Base-by-base conservation (phyloP, 2,329 filamentous ascomycete species). In the Pseudogymnoascus sp. region DNA sequence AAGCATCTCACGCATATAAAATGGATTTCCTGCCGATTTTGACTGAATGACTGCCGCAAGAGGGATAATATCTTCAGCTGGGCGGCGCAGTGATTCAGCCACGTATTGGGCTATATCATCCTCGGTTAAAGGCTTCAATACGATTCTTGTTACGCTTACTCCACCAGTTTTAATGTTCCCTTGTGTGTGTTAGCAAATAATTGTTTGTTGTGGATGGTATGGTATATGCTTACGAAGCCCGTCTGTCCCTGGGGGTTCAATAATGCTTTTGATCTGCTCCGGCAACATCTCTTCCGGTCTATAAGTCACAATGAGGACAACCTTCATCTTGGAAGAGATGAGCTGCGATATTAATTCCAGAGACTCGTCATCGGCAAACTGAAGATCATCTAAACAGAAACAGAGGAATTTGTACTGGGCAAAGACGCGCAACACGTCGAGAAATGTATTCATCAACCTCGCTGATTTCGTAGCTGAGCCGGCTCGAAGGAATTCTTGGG, bases 1-100 rank as follows among this genome's bases (percentile, higher is more conserved):
- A 4, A 97, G 83, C 83, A 97, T 96, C 76, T 96, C 91, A 63
- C 91, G 84, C 74, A 96, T 90, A 71, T 95, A 96, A 71, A 96
- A 97, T 0, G 92, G 89, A 67, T 96, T 96, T 1, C 93, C 93
- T 25, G 85, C 85, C 7, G 90, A 93, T 77, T 95, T 96, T 71
- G 93, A 92, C 73, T 96, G 90, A 5, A 97, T 86, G 8, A 96
- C 90, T 6, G 92, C 85, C 1, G 90, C 90, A 16, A 98, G 79
- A 0, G 92, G 88, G 1, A 90, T 78, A 1, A 95, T 84, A 57
- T 92, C 89, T 36, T 90, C 86, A 64, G 83, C 83, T 0, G 85
- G 79, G 64, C 90, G 83, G 71, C 90, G 91, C 60, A 98, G 83
- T 0, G 93, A 96, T 41, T 87, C 82, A 6, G 91, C 86, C 21